Percentiles rank a stretch among this genome's conserved stretches.
Evolutionary conservation across 2,329 filamentous ascomycete species (phyloP).

Genomic region (Trichophyton benhamiae): DNA sequence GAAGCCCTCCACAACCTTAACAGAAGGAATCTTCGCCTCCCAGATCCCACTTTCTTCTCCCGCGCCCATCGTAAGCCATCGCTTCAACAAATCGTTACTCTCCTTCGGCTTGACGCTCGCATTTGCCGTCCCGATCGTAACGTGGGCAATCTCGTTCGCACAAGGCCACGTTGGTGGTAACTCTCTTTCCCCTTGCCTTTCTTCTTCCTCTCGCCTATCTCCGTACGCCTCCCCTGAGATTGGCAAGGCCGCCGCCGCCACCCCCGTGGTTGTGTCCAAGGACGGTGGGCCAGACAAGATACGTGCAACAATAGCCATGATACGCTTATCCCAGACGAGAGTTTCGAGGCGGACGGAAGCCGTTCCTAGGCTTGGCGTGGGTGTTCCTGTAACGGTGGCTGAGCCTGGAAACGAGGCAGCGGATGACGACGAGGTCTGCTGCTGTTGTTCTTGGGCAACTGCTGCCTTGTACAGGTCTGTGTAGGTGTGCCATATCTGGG

Average conservation of each 20-base stretch:
- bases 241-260: background rate
- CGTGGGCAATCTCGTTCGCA: slow-evolving; percentile 67
- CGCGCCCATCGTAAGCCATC: slow-evolving; percentile 56
- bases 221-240: background rate
- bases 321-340: slow-evolving; percentile 68
- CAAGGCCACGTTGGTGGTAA: slow-evolving; percentile 44
- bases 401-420: background rate
- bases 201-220: too few relatives aligned
- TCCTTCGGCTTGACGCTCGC: slow-evolving; percentile 75
- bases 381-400: slow-evolving; percentile 16
- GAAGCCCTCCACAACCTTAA: slow-evolving; percentile 43
- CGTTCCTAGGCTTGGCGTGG: slow-evolving; percentile 24
- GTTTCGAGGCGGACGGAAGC: slow-evolving; percentile 45
- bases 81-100: slow-evolving; percentile 70
- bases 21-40: slow-evolving; percentile 43
- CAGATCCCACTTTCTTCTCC: slow-evolving; percentile 40
- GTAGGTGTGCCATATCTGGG: slow-evolving; percentile 67
- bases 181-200: background rate
- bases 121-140: slow-evolving; percentile 76
- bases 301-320: slow-evolving; percentile 86
- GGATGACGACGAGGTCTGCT: slow-evolving; percentile 15
- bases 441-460: slow-evolving; percentile 15
- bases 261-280: slow-evolving; percentile 8
- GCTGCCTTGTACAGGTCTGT: slow-evolving; percentile 41
- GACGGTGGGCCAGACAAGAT: slow-evolving; percentile 40